A percentile compares a stretch with the other conserved stretches of the same genome.
Conservation (phyloP, 225 moss, liverwort and hornwort genomes). For the Pseudisothecium myosuroides region DNA sequence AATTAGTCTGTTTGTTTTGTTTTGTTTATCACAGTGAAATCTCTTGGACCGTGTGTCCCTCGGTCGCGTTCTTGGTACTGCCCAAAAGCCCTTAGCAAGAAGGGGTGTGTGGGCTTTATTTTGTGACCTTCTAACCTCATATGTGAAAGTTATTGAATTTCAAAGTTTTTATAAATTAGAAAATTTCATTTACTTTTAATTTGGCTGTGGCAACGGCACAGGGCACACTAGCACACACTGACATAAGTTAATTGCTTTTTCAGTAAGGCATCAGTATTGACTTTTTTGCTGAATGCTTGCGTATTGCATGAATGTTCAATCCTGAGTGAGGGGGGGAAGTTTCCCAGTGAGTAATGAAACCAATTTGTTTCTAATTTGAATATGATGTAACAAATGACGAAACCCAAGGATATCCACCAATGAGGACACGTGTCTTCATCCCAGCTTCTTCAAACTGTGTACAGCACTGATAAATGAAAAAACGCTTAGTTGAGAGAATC, state of each 20-base stretch:
- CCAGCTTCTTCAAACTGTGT: not conserved
- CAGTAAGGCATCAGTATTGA: not conserved
- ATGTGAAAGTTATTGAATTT: too few species aligned
- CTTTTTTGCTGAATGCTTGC: not conserved
- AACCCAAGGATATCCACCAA: not conserved
- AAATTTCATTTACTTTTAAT: too few species aligned
- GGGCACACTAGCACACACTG: not conserved
- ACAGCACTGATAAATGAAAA: not conserved
- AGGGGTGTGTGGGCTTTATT: too few species aligned
- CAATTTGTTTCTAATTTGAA: not conserved
- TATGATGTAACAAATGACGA: not conserved
- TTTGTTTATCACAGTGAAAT: too few species aligned
- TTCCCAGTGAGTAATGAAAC: not conserved
- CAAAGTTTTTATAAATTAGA: too few species aligned
- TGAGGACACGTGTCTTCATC: not conserved
- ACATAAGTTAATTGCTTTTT: not conserved
- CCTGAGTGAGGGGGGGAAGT: not conserved
- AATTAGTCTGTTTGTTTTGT: too few species aligned
- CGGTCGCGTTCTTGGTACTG: too few species aligned
- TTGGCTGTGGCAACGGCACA: too few species aligned
- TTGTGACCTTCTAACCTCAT: too few species aligned
- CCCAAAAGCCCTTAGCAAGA: too few species aligned
- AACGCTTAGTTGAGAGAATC: constrained; percentile 1
- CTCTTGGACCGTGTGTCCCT: too few species aligned
- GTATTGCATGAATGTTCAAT: not conserved